Base-by-base conservation (phyloP, 148 eudicot species). In the Heliosperma pusillum region DNA sequence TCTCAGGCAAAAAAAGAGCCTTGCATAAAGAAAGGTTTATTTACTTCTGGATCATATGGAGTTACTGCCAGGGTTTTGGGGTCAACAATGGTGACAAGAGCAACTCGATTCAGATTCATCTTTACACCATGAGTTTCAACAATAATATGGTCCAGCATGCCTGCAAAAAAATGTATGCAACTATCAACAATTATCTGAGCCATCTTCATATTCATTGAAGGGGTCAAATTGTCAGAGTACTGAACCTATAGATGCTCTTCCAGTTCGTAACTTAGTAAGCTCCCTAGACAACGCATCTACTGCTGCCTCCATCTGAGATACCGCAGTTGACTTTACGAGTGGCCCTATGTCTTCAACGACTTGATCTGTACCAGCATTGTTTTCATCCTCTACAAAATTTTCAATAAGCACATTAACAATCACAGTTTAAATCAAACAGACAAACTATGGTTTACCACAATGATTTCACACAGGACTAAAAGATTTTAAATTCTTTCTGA, bases 131-230 rank as follows among this genome's bases (percentile, higher is more conserved):
- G 75, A 42, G 91, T 81, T 81, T 92, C 96, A 62, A 94, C 97
- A 45, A 94, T 87, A 68, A 94, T 92, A 76, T 94, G 98, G 71
- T 94, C 98, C 50, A 94, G 89, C 93, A 94, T 94, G 60, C 98
- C 98, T 94, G 85, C 74, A 85, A 40, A 80, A 7, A 59, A 7
- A 59, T 29, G 70, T 17, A 20, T 30, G 68, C 33, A 27, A 58
- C 74, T 3, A 33, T 45, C 44, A 63, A 63, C 26, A 70, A 60
- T 13, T 21, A 36, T 36, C 42, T 36, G 7, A 36, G 40, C 29
- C 15, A 58, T 45, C 62, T 30, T 36, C 13, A 16, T 3, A 33
- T 44, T 56, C 26, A 56, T 66, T 22, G 17, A 16, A 69, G 57
- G 22, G 22, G 56, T 29, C 8, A 21, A 26, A 47, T 71, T 52